These are phyloP conservation scores for Singerocomus rubriflavus DNA, from an alignment of 1,284 basidiomycete species.

Conservation along the genomic window DNA sequence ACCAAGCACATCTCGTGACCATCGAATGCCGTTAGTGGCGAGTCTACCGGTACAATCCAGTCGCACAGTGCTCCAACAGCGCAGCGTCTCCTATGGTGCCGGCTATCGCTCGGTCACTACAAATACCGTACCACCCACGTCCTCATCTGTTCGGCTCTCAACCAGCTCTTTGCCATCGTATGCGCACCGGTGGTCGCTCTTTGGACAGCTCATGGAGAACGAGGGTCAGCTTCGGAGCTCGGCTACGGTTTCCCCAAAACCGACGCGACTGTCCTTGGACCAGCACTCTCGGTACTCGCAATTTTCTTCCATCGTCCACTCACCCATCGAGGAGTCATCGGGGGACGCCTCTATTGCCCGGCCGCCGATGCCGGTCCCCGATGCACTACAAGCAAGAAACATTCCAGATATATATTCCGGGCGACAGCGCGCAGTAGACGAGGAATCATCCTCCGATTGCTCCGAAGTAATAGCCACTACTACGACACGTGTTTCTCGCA, in stretches of 20 bases:
- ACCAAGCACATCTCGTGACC: conserved; percentile 16
- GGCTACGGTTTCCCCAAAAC: neutral
- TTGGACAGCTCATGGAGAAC: conserved; percentile 68
- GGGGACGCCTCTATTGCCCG: neutral
- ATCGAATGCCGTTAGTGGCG: conserved; percentile 17
- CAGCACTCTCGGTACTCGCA: conserved; percentile 1
- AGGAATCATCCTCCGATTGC: conserved; percentile 23
- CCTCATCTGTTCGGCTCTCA: conserved; percentile 2
- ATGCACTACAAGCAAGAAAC: neutral
- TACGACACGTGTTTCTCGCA: conserved; percentile 9
- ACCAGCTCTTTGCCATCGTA: neutral
- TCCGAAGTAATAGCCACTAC: conserved; percentile 17
- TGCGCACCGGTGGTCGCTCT: conserved; percentile 60
- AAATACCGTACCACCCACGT: conserved; percentile 1
- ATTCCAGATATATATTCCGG: neutral
- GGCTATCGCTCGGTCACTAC: neutral
- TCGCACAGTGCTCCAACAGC: conserved; percentile 11
- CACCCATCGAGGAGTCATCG: conserved; percentile 17
- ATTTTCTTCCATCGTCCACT: conserved; percentile 12
- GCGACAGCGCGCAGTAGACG: neutral
- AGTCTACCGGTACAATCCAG: neutral
- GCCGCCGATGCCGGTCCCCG: neutral
- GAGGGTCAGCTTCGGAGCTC: conserved; percentile 44
- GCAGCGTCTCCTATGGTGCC: conserved; percentile 15
- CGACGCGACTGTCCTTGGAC: conserved; percentile 8